Conservation (phyloP, 2,329 filamentous ascomycete genomes). For the Colletotrichum graminicola region DNA sequence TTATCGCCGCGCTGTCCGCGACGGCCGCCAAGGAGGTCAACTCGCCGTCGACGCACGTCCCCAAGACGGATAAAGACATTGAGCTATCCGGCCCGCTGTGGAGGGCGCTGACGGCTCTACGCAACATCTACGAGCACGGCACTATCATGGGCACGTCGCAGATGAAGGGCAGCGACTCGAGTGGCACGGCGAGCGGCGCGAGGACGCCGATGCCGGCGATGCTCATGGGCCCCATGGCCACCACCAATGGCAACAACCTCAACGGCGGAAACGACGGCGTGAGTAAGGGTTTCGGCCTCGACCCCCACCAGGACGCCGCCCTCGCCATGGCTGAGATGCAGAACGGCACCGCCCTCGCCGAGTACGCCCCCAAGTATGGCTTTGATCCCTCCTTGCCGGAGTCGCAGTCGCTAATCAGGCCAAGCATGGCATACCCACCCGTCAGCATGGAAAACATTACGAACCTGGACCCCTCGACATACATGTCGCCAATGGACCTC, state of each 20-base stretch:
- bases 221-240: constrained; percentile 46
- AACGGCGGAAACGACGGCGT: constrained; percentile 20
- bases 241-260: constrained; percentile 16
- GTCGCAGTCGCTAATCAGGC: constrained; percentile 16
- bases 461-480: constrained; percentile 66
- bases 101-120: constrained; percentile 70
- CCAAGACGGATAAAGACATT: constrained; percentile 69
- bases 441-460: constrained; percentile 60
- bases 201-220: constrained; percentile 54
- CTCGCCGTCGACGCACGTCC: constrained; percentile 65
- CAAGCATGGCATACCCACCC: constrained; percentile 54
- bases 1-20: constrained; percentile 73
- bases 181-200: constrained; percentile 59
- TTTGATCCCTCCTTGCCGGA: no score
- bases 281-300: constrained; percentile 49
- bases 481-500: constrained; percentile 76
- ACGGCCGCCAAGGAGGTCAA: constrained; percentile 72
- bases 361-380: constrained; percentile 33
- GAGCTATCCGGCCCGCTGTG: constrained; percentile 72
- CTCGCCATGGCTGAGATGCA: constrained; percentile 76
- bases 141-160: constrained; percentile 62
- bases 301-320: constrained; percentile 72
- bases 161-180: constrained; percentile 63
- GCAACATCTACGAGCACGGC: constrained; percentile 76
- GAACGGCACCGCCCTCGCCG: constrained; percentile 61